Evolutionary conservation across 2,329 filamentous ascomycete genomes (phyloP), one percentile per base, ranked within the genome.

Genomic region (Ampelomyces quisqualis): DNA sequence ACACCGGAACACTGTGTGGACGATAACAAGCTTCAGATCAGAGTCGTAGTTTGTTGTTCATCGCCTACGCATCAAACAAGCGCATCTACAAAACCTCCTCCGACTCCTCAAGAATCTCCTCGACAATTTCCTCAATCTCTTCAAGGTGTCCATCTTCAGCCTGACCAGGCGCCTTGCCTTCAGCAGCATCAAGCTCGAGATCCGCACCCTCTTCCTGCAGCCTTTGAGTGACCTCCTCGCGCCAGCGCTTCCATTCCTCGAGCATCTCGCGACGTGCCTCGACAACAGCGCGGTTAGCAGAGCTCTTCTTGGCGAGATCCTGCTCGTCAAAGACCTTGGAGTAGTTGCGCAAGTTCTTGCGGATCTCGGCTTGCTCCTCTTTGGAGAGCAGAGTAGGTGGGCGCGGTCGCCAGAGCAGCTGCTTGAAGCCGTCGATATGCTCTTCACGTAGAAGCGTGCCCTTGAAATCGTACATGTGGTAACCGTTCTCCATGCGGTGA

Each of bases 291-390:
- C 90, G 82, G 74, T 97, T 93, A 59, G 91, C 93, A 40, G 89
- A 91, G 49, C 90, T 91, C 65, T 90, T 90, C 65, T 91, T 90
- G 67, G 94, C 90, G 51, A 86, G 82, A 71, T 98, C 94, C 68
- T 95, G 86, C 73, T 95, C 89, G 58, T 98, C 93, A 70, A 98
- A 98, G 53, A 87, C 78, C 67, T 88, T 88, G 70, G 85, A 89
- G 81, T 96, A 98, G 72, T 97, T 93, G 57, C 91, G 88, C 40
- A 98, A 84, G 73, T 96, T 98, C 82, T 95, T 96, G 76, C 94
- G 91, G 63, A 97, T 88, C 63, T 86, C 81, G 79, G 96, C 95
- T 77, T 97, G 93, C 77, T 98, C 91, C 51, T 97, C 91, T 75
- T 95, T 95, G 70, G 81, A 84, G 43, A 98, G 85, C 49, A 98